phyloP scores from a whole-genome alignment of 148 eudicot species.

The Silene uniflora region DNA sequence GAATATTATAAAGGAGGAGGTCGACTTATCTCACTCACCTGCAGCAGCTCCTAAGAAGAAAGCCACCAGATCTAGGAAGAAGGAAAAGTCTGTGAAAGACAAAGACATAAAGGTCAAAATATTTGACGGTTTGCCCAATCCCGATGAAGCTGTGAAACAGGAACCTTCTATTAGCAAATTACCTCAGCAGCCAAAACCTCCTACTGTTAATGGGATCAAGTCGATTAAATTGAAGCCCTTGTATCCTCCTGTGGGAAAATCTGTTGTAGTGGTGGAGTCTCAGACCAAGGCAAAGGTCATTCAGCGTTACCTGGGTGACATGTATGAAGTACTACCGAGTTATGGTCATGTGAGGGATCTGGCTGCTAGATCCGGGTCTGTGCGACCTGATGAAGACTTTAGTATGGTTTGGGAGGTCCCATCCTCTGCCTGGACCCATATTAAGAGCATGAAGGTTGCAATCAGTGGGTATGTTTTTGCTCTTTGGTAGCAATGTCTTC shows the following conservation, averaged over 20 bases:
- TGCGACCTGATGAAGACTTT: slow-evolving; percentile 88
- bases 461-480: slow-evolving; percentile 58
- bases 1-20: slow-evolving; percentile 31
- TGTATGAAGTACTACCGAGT: slow-evolving; percentile 93
- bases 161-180: slow-evolving; percentile 25
- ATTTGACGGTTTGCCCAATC: slow-evolving; percentile 25
- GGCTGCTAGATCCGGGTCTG: slow-evolving; percentile 95
- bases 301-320: slow-evolving; percentile 95
- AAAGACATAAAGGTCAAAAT: slow-evolving; percentile 27
- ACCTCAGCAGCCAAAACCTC: slow-evolving; percentile 28
- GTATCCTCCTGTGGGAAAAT: slow-evolving; percentile 73
- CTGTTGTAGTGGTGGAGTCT: slow-evolving; percentile 93
- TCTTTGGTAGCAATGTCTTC: neutral
- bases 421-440: slow-evolving; percentile 91
- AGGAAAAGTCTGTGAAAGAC: slow-evolving; percentile 31
- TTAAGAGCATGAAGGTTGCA: slow-evolving; percentile 90
- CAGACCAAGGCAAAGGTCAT: slow-evolving; percentile 88
- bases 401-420: slow-evolving; percentile 99
- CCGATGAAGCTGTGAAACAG: slow-evolving; percentile 22
- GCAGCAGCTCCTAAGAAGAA: slow-evolving; percentile 35
- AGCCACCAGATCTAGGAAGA: slow-evolving; percentile 31
- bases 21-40: slow-evolving; percentile 28
- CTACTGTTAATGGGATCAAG: slow-evolving; percentile 35
- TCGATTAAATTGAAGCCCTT: slow-evolving; percentile 42
- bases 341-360: slow-evolving; percentile 98